Base-by-base conservation (phyloP, 2,329 filamentous ascomycete species). In the Aspergillus brasiliensis region DNA sequence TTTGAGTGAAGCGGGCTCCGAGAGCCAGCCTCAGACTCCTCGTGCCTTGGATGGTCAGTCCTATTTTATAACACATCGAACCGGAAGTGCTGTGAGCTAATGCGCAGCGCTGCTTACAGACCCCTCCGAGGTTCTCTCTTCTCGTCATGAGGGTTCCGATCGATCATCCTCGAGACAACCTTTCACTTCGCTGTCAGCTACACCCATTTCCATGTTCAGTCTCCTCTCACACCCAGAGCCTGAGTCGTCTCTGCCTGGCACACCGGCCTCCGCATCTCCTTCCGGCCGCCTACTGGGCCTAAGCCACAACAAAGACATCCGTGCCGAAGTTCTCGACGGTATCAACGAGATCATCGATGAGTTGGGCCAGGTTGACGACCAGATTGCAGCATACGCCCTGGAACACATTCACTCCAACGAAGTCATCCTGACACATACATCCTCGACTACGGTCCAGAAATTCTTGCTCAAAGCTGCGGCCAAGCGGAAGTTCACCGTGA, bases 291-390 rank as follows among this genome's bases (percentile, higher is more conserved):
- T 71, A 3, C 67, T 70, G 17, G 69, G 70, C 7, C 69, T 74
- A 27, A 62, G 64, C 8, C 69, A 64, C 27, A 69, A 58, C 56
- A 84, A 90, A 61, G 90, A 96, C 63, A 82, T 98, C 60, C 90
- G 92, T 62, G 91, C 91, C 13, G 95, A 98, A 76, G 90, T 98
- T 25, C 88, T 97, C 65, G 91, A 95, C 69, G 95, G 93, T 44
- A 97, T 99, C 69, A 88, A 92, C 69, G 95, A 99, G 75, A 92
- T 99, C 61, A 91, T 96, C 75, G 95, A 99, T 72, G 95, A 99
- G 78, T 88, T 99, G 58, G 89, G 90, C 65, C 90, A 94, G 72
- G 92, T 92, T 7, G 95, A 97, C 73, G 92, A 96, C 71, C 92
- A 97, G 76, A 96, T 99, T 68, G 91, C 94, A 2, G 87, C 88